A percentile compares a stretch with the other conserved stretches of the same genome.
These are phyloP conservation scores for Paecilomyces fulvus DNA, from an alignment of 2,329 filamentous ascomycete genomes.

Conservation along the genomic window DNA sequence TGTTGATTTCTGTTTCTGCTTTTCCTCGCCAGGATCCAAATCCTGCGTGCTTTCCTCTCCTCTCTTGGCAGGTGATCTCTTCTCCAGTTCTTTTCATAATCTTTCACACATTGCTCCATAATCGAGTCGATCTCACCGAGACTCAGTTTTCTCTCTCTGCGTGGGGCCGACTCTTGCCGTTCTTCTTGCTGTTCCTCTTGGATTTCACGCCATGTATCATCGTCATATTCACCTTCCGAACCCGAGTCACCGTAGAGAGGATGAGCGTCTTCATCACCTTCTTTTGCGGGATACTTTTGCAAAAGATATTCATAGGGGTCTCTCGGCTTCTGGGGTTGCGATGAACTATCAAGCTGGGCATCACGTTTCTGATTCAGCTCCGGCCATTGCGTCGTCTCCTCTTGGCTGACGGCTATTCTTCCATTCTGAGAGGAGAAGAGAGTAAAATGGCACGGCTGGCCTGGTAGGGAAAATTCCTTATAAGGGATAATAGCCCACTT, in stretches of 20 bases:
- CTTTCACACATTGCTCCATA: slow-evolving; percentile 47
- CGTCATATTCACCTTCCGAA: slow-evolving; percentile 47
- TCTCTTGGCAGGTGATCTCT: slow-evolving; percentile 49
- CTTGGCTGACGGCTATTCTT: slow-evolving; percentile 16
- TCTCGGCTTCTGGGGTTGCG: slow-evolving; percentile 1
- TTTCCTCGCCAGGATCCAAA: slow-evolving; percentile 54
- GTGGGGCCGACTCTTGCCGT: slow-evolving; percentile 3
- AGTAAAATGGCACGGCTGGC: slow-evolving; percentile 17
- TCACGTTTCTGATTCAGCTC: slow-evolving; percentile 9
- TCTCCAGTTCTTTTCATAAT: slow-evolving; percentile 50
- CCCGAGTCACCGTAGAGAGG: slow-evolving; percentile 50
- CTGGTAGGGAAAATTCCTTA: slow-evolving; percentile 6
- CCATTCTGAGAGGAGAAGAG: slow-evolving; percentile 18
- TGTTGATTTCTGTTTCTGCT: slow-evolving; percentile 30
- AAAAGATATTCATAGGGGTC: slow-evolving; percentile 28
- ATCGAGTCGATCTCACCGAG: slow-evolving; percentile 42
- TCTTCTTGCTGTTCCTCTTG: slow-evolving; percentile 40
- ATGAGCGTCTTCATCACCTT: slow-evolving; percentile 36
- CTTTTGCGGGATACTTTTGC: slow-evolving; percentile 34
- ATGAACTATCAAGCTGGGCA: neutral
- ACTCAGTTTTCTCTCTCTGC: slow-evolving; percentile 28
- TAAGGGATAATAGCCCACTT: slow-evolving; percentile 23
- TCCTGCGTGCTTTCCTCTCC: slow-evolving; percentile 46
- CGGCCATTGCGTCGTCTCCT: slow-evolving; percentile 21
- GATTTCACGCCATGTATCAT: slow-evolving; percentile 54